These are phyloP conservation scores for Artomyces pyxidatus DNA, from an alignment of 768 basidiomycete genomes.

Conservation along the genomic window DNA sequence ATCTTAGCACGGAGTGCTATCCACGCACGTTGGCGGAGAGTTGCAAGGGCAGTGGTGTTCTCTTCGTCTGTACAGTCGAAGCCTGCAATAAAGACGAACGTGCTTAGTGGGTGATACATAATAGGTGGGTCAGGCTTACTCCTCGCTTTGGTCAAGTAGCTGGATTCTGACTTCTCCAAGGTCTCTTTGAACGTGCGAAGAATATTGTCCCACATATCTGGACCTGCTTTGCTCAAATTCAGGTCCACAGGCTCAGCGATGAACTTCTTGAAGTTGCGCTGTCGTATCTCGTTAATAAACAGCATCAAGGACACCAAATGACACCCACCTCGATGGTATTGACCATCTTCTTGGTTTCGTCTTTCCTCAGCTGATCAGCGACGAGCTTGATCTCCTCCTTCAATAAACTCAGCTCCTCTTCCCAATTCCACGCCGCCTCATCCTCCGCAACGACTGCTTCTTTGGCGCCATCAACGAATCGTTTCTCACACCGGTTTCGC, in stretches of 20 bases:
- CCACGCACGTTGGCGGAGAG: constrained; percentile 81
- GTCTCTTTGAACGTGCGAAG: constrained; percentile 63
- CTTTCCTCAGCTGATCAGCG: constrained; percentile 84
- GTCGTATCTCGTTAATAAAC: no score
- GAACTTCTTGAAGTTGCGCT: constrained; percentile 88
- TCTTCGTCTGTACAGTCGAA: constrained; percentile 95
- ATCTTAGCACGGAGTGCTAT: constrained; percentile 74
- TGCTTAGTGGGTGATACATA: not conserved
- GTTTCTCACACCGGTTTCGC: constrained; percentile 48
- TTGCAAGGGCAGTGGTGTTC: constrained; percentile 58
- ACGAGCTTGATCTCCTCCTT: constrained; percentile 74
- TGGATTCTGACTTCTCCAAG: constrained; percentile 62
- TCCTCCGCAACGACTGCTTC: constrained; percentile 57
- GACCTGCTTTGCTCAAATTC: constrained; percentile 64
- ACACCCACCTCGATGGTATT: constrained; percentile 86
- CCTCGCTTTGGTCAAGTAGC: constrained; percentile 83
- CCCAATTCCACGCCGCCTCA: constrained; percentile 73
- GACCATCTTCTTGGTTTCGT: constrained; percentile 99
- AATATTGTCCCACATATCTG: constrained; percentile 90
- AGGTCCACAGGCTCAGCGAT: constrained; percentile 91
- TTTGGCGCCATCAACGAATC: constrained; percentile 59
- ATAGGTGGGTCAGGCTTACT: constrained; percentile 40
- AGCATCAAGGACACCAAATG: no score
- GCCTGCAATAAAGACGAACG: constrained; percentile 37
- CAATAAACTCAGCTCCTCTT: constrained; percentile 70